Evolutionary conservation across 768 basidiomycete species (phyloP), one percentile per base, ranked within the genome.

Genomic region (Termitomyces sp.): DNA sequence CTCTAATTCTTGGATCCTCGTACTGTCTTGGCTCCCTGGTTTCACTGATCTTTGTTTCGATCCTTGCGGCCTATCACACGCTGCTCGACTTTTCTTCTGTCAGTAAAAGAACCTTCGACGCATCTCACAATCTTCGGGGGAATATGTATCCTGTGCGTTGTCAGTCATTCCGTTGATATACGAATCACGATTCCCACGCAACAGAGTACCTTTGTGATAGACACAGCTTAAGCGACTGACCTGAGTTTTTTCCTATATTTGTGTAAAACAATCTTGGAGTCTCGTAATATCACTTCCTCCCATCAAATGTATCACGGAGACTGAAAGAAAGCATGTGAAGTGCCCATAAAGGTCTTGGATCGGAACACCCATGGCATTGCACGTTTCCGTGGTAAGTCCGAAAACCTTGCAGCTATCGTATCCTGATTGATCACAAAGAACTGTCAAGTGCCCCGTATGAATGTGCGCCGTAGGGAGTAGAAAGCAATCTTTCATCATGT

Each of bases 261-360:
- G 5, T 35, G n/a, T 35, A 1, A 50, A n/a, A 14, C 14, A 20
- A 50, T 16, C 12, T 4, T 1, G 6, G 6, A 12, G 5, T 46
- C 32, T 61, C 51, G 16, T 28, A 30, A 51, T 49, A 48, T 4
- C 56, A 40, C 16, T 20, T 50, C 58, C 58, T 55, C n/a, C 59
- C 62, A 12, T 60, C 28, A 23, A 54, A 50, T n/a, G 30, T 54
- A 14, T 55, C 52, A n/a, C 13, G 16, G 26, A 23, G 23, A 23
- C 23, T 23, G 2, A 12, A 35, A 9, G 2, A 35, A 10, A 57
- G n/a, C 50, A 60, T 4, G 32, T 23, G 30, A 36, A 20, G 48
- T 59, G 28, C 6, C 18, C n/a, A 44, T 53, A 48, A 14, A 60
- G 32, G 14, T 35, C 32, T 9, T 46, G 6, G 35, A 5, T 48